Base-by-base conservation (phyloP, 2,329 filamentous ascomycete species). In the Dothistroma septosporum region DNA sequence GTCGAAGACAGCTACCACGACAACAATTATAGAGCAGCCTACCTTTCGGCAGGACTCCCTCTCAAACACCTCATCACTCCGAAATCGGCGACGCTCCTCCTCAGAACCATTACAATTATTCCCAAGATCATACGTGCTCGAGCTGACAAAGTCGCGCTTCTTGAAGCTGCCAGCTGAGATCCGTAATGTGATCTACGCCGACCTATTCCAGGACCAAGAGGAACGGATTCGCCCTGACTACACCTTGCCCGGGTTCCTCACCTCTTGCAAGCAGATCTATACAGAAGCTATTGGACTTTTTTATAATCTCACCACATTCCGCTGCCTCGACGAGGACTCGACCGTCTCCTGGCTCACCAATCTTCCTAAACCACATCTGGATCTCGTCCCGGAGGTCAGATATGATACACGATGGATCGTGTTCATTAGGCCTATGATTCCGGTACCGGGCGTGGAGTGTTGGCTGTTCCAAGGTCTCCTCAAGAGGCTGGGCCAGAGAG, bases 361-460 rank as follows among this genome's bases (percentile, higher is more conserved):
- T 22, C 53, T 67, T 1, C 60, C 64, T 0, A 22, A 19, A 4
- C 31, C 58, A 24, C 60, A 19, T 6, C 41, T 62, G 37, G 44
- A 58, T 4, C 16, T 63, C 12, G 48, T 66, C 11, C 8, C 14
- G 14, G 62, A 66, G 32, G 52, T 66, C 10, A 59, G 60, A 21
- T 66, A 64, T 54, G 64, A 66, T 55, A 66, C 62, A 5, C 22
- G 64, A 2, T 66, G 62, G 64, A 64, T 64, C 7, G 61, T 66
- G 0, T 66, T 64, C 37, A 21, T 50, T 2, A 66, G 58, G 55
- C 64, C 64, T 4, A 59, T 61, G 16, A 66, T 66, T 48, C 62
- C 64, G 16, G 58, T 66, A 32, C 56, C 62, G 0, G 64, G 60
- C 9, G 59, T 57, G 53, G 64, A 66, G 55, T 49, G 53, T 32